These are phyloP conservation scores for Pichia occidentalis DNA, from an alignment of 805 yeast species.

Conservation along the genomic window DNA sequence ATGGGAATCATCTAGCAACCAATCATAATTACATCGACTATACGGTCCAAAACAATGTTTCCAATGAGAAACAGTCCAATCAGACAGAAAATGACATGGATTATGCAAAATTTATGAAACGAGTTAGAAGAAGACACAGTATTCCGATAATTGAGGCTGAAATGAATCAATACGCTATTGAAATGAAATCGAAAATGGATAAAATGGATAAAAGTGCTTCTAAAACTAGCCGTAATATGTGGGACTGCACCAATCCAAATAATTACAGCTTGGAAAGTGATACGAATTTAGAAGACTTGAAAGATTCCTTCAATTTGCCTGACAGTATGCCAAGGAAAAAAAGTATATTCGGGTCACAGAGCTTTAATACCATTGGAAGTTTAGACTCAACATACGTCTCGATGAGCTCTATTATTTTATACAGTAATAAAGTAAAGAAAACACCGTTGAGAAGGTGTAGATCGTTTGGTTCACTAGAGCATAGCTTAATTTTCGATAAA, in stretches of 20 bases:
- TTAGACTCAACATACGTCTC: conserved; percentile 1
- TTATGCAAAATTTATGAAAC: conserved; percentile 17
- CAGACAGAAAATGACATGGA: conserved; percentile 16
- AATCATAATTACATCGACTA: not conserved
- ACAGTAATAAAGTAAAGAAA: not conserved
- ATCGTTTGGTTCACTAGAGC: conserved; percentile 29
- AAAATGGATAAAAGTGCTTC: conserved; percentile 6
- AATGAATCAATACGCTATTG: conserved; percentile 26
- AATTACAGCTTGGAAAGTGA: too few relatives aligned
- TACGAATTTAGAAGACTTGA: not conserved
- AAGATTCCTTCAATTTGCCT: not conserved
- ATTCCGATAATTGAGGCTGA: conserved; percentile 33
- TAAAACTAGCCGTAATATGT: not conserved
- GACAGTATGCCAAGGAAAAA: conserved; percentile 1
- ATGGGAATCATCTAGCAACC: not conserved
- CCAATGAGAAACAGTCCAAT: not conserved
- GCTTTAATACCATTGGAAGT: conserved; percentile 1
- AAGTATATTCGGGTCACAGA: conserved; percentile 10
- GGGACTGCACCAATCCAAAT: not conserved
- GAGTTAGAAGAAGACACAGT: conserved; percentile 34
- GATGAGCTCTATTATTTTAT: not conserved
- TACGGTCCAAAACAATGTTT: too few relatives aligned
- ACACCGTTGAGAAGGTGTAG: conserved; percentile 24
- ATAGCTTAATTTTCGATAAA: conserved; percentile 9
- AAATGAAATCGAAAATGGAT: conserved; percentile 14